These are phyloP conservation scores for Neofusicoccum sp. DNA, from an alignment of 2,329 filamentous ascomycete species.

Conservation along the genomic window DNA sequence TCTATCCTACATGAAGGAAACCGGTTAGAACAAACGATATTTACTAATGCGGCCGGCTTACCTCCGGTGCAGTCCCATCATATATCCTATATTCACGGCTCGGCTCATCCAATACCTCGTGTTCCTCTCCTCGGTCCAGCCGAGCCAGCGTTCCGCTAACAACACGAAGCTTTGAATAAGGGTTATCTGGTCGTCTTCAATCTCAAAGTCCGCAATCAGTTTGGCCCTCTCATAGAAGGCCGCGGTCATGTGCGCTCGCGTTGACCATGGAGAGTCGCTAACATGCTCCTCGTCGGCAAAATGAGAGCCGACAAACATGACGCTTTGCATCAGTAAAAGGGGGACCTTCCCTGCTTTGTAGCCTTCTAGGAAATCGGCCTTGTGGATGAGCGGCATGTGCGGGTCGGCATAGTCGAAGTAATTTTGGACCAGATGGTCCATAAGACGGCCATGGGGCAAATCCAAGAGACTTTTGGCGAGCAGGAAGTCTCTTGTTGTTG, in stretches of 20 bases:
- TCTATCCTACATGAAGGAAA: background rate
- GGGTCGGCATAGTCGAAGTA: slow-evolving; percentile 4
- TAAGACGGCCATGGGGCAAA: background rate
- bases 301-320: background rate
- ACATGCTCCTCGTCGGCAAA: background rate
- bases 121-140: slow-evolving; percentile 14
- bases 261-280: background rate
- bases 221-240: slow-evolving; percentile 1
- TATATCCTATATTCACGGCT: background rate
- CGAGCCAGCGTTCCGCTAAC: slow-evolving; percentile 1
- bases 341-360: background rate
- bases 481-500: background rate
- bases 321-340: background rate
- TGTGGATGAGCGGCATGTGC: slow-evolving; percentile 3
- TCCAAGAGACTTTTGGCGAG: slow-evolving; percentile 3
- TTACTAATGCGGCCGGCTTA: background rate
- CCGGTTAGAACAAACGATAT: background rate
- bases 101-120: slow-evolving; percentile 10
- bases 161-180: slow-evolving; percentile 2
- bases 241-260: background rate
- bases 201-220: slow-evolving; percentile 7
- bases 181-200: slow-evolving; percentile 4
- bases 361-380: background rate
- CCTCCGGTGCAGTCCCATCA: slow-evolving; percentile 8
- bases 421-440: background rate